Conservation (phyloP, 768 basidiomycete species). For the Pleurotus cornucopiae region DNA sequence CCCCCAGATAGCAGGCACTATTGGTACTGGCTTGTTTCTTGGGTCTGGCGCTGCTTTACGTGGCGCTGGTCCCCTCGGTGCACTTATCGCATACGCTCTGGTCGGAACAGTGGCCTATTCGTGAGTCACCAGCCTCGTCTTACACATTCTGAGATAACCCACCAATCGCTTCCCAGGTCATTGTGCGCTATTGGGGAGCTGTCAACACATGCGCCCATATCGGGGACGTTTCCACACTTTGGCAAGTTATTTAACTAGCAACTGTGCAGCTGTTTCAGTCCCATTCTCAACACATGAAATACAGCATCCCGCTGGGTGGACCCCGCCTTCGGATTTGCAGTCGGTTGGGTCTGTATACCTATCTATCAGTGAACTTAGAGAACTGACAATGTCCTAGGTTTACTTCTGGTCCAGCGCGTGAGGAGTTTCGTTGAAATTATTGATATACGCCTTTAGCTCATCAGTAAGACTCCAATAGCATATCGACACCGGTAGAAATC, state of each 20-base stretch:
- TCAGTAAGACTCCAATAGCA: constrained; percentile 23
- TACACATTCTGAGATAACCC: neutral
- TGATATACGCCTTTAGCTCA: too few species aligned
- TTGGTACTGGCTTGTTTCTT: constrained; percentile 70
- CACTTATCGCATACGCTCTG: constrained; percentile 56
- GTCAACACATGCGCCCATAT: constrained; percentile 72
- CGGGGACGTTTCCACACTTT: constrained; percentile 74
- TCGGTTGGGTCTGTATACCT: constrained; percentile 40
- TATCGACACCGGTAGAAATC: constrained; percentile 66
- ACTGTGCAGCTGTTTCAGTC: too few species aligned
- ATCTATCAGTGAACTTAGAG: neutral
- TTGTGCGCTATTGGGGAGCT: constrained; percentile 70
- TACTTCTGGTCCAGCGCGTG: constrained; percentile 40
- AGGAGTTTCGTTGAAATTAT: constrained; percentile 4
- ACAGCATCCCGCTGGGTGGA: constrained; percentile 53
- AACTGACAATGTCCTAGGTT: constrained; percentile 21
- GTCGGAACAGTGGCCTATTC: constrained; percentile 65
- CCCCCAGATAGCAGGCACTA: constrained; percentile 61
- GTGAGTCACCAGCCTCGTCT: constrained; percentile 25
- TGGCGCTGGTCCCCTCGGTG: constrained; percentile 61
- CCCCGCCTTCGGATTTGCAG: constrained; percentile 52
- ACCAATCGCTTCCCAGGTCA: constrained; percentile 29
- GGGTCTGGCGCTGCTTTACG: constrained; percentile 62
- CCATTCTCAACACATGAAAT: too few species aligned
- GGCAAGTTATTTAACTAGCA: constrained; percentile 25